These are phyloP conservation scores for Calocera cornea DNA, from an alignment of 768 basidiomycete species.

Conservation along the genomic window DNA sequence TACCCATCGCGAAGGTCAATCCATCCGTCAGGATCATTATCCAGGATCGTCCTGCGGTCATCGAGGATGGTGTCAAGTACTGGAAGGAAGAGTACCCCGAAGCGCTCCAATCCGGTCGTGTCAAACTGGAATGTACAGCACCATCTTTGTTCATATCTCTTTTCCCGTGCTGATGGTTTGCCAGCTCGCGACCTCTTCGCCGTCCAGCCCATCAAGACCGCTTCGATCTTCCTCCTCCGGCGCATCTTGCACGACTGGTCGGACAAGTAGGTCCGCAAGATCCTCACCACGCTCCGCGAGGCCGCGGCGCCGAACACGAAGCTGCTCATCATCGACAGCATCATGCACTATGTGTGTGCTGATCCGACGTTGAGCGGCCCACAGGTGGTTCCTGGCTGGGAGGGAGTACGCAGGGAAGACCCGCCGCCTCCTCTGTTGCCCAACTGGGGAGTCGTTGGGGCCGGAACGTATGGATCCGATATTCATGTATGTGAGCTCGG, in stretches of 20 bases:
- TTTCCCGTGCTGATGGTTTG: neutral
- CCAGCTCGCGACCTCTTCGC: conserved; percentile 9
- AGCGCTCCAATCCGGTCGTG: conserved; percentile 16
- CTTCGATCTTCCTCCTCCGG: conserved; percentile 20
- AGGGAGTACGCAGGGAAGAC: neutral
- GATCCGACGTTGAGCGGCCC: conserved; percentile 6
- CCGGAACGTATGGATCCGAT: neutral
- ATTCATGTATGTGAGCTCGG: neutral
- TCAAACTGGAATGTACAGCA: conserved; percentile 16
- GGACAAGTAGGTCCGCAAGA: conserved; percentile 21
- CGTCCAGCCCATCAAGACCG: conserved; percentile 22
- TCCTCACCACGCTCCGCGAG: conserved; percentile 18
- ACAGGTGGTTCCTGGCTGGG: neutral
- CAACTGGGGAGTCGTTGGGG: neutral
- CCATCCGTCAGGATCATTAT: conserved; percentile 21
- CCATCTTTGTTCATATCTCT: neutral
- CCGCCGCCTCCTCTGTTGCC: neutral
- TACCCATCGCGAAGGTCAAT: conserved; percentile 17
- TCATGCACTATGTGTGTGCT: conserved; percentile 18
- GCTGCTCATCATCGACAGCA: conserved; percentile 20
- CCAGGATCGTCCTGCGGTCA: conserved; percentile 22
- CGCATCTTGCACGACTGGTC: conserved; percentile 26
- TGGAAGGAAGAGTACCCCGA: conserved; percentile 20
- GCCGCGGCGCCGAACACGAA: conserved; percentile 18
- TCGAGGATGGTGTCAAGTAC: conserved; percentile 16